Percentiles rank a stretch among this genome's conserved stretches.
These are phyloP conservation scores for Odontarrhena argentea DNA, from an alignment of 345 rosid genomes.

Conservation along the genomic window DNA sequence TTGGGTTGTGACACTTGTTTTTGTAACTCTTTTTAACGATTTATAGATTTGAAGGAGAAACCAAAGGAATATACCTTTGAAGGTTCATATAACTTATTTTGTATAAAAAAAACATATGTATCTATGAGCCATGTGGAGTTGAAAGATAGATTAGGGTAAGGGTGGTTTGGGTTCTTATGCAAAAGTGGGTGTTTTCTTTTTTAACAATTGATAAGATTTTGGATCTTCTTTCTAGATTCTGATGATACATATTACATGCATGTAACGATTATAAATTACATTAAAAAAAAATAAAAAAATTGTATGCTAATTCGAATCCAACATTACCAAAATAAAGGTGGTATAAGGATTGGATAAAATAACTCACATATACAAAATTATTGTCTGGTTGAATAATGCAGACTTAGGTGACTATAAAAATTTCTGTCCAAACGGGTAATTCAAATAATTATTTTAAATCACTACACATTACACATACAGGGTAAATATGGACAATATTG, in stretches of 20 bases:
- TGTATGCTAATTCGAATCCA: conserved; percentile 8
- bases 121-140: conserved; percentile 7
- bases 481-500: too few relatives aligned
- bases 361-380: too few relatives aligned
- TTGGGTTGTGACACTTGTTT: conserved; percentile 3
- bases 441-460: too few relatives aligned
- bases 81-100: not conserved
- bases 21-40: not conserved
- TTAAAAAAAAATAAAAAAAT: not conserved
- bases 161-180: conserved; percentile 7
- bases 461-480: too few relatives aligned
- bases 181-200: not conserved
- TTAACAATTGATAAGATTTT: conserved; percentile 1
- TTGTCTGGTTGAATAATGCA: too few relatives aligned
- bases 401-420: too few relatives aligned
- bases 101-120: conserved; percentile 6
- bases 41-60: not conserved
- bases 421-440: too few relatives aligned
- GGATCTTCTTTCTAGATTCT: too few relatives aligned
- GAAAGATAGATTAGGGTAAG: conserved; percentile 6
- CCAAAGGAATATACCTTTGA: not conserved
- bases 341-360: too few relatives aligned
- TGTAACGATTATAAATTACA: not conserved
- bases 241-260: not conserved
- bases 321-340: not conserved